These are phyloP conservation scores for Cydonia oblonga DNA, from an alignment of 331 rosid species.

Conservation along the genomic window DNA sequence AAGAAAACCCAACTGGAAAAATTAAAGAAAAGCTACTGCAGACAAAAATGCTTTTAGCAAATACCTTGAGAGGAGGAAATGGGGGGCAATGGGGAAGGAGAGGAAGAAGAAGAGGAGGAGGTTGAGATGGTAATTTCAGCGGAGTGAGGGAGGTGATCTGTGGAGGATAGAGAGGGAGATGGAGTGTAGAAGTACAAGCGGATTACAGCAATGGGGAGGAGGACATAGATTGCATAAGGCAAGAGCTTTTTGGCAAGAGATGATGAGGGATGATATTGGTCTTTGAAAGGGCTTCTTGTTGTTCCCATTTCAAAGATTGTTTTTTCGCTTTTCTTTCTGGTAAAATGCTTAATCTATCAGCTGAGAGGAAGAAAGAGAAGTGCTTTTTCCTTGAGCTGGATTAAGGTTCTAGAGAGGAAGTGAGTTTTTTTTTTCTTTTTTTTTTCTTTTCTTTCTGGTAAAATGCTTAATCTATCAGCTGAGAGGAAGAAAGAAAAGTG, in stretches of 20 bases:
- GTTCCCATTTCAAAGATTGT: conserved; percentile 17
- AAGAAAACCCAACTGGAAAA: conserved; percentile 1
- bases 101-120: neutral
- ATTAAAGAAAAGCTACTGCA: neutral
- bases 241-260: conserved; percentile 32
- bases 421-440: too few species aligned
- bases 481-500: neutral
- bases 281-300: conserved; percentile 30
- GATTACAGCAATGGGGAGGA: conserved; percentile 44
- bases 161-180: conserved; percentile 19
- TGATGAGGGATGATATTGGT: neutral
- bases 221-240: conserved; percentile 33
- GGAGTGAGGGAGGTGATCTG: conserved; percentile 23
- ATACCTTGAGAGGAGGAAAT: conserved; percentile 35
- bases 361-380: neutral
- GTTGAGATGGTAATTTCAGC: neutral
- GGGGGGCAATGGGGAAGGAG: conserved; percentile 4
- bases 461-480: neutral
- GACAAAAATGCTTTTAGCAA: neutral
- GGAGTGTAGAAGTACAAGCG: conserved; percentile 35
- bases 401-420: neutral
- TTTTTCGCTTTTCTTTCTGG: neutral
- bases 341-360: neutral
- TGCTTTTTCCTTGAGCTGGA: neutral
- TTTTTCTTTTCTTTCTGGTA: neutral